Evolutionary conservation across 176 grass and related monocot species (phyloP).

Genomic region (Triticum turgidum): DNA sequence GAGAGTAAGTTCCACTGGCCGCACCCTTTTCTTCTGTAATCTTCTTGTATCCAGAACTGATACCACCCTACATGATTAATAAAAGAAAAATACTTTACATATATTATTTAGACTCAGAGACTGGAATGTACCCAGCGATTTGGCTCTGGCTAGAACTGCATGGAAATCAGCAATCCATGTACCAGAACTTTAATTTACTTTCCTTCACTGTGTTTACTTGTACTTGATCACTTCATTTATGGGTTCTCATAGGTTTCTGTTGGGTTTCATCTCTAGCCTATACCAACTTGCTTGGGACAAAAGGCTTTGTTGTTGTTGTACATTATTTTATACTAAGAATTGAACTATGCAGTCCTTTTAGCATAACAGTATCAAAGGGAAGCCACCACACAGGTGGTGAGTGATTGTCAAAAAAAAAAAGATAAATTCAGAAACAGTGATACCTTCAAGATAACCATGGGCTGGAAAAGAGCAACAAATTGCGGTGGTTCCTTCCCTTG

Average conservation of each 20-base stretch:
- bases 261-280: too few relatives aligned
- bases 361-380: conserved; percentile 18
- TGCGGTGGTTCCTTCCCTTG: conserved; percentile 94
- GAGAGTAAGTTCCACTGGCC: conserved; percentile 63
- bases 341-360: background rate
- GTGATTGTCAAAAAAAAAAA: background rate
- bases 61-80: conserved; percentile 68
- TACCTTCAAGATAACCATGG: conserved; percentile 97
- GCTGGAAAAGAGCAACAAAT: conserved; percentile 94
- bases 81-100: background rate
- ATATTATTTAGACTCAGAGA: background rate
- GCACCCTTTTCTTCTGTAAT: conserved; percentile 54
- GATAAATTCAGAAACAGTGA: background rate
- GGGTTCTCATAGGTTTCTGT: too few relatives aligned
- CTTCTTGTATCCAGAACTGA: conserved; percentile 72
- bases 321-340: background rate
- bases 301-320: too few relatives aligned
- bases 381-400: background rate
- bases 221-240: too few relatives aligned
- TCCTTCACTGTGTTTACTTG: too few relatives aligned
- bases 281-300: too few relatives aligned
- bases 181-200: too few relatives aligned
- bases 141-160: too few relatives aligned
- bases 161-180: too few relatives aligned
- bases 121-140: too few relatives aligned